Evolutionary conservation across 768 basidiomycete species (phyloP), one percentile per base, ranked within the genome.

Genomic region (Tulasnella sp.): DNA sequence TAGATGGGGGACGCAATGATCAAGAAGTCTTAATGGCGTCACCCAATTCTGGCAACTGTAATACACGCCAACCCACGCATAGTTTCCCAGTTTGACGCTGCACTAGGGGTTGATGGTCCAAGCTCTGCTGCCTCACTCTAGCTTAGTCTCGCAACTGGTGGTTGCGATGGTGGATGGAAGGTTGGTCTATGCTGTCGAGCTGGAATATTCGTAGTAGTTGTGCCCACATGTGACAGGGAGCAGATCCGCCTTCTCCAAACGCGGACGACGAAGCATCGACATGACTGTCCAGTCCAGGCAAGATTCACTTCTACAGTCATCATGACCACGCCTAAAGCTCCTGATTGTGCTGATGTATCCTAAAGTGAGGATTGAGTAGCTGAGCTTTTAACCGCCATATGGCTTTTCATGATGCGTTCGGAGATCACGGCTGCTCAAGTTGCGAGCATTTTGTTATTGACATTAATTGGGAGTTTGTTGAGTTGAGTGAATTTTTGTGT

Each of bases 21-120:
- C 4, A 7, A 27, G 63, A 41, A 21, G 48, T 64, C 85, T 68
- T 65, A 93, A 93, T 44, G 93, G 93, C 8, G 84, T 85, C 26
- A 95, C 88, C 93, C 93, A 97, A 67, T 84, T 82, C 66, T 85
- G 87, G 68, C 93, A 97, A 23, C 88, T 86, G 68, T 93, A 95
- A 66, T 85, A 81, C 27, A 89, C 83, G 0, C 95, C 95, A 3
- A 93, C 91, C 96, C 96, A 99, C 69, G 96, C 93, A 66, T 84
- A 98, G 69, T 89, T 96, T 2, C 96, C 96, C n/a, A 99, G 77
- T 73, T 99, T 99, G 24, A 81, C 83, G 2, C 79, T 78, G 66
- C 96, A 99, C 67, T 88, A 91, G 66, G 83, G 78, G 70, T 94
- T 95, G 72, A 68, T 27, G 66, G 64, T 15, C 66, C 51, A 64